Conservation (phyloP, 108 stramenopile genomes). For the Aurantiochytrium sp. region DNA sequence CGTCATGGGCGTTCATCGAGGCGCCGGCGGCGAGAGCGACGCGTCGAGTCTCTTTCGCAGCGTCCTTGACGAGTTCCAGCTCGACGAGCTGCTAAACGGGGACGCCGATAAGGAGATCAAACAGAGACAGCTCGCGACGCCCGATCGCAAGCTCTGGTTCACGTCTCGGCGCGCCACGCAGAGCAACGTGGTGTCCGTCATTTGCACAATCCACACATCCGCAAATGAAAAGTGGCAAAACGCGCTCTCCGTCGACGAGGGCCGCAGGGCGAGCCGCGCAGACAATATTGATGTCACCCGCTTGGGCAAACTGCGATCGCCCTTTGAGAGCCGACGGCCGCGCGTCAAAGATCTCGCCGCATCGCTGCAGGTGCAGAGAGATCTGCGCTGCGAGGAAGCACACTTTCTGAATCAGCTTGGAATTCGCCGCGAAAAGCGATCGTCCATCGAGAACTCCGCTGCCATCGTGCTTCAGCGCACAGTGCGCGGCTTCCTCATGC, state of each 20-base stretch:
- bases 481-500: background rate
- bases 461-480: background rate
- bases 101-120: background rate
- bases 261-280: background rate
- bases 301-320: background rate
- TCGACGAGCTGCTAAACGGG: background rate
- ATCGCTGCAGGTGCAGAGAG: background rate
- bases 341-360: background rate
- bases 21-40: background rate
- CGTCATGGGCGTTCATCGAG: background rate
- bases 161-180: background rate
- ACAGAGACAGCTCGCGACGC: background rate
- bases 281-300: too few species aligned
- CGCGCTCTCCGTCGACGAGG: background rate
- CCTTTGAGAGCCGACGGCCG: background rate
- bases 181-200: background rate
- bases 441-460: background rate
- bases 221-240: constrained; percentile 5
- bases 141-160: background rate
- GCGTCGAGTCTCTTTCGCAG: background rate
- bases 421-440: background rate
- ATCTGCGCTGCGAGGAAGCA: background rate
- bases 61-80: background rate
- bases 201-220: background rate
- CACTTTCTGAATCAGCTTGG: background rate